Evolutionary conservation across 2,329 filamentous ascomycete species (phyloP).

Genomic region (Xylogone sp.): DNA sequence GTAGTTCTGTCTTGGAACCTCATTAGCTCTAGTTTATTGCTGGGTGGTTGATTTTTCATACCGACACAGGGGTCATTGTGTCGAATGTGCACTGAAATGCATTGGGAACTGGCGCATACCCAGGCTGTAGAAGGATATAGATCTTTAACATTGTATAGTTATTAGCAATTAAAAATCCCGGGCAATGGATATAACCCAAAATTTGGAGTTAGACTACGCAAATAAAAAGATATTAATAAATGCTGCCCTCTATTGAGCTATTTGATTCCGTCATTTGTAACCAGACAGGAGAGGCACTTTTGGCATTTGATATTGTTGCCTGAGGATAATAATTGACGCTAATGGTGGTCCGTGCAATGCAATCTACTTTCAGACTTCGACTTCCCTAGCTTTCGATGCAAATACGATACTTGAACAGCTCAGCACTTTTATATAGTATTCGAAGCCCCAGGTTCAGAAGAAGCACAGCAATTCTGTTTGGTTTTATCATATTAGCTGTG

Average conservation of each 20-base stretch:
- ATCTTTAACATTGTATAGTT: constrained; percentile 10
- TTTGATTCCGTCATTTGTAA: too few species aligned
- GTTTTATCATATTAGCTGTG: background rate
- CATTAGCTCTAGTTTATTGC: too few species aligned
- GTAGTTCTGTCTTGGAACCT: too few species aligned
- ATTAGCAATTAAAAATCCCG: background rate
- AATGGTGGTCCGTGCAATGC: background rate
- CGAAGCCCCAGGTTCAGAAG: background rate
- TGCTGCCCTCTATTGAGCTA: too few species aligned
- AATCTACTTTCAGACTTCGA: background rate
- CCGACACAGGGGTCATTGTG: too few species aligned
- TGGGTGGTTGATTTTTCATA: too few species aligned
- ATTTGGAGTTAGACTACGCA: background rate
- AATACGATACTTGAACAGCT: background rate
- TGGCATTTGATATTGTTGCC: background rate
- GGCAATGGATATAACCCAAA: background rate
- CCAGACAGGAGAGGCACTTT: too few species aligned
- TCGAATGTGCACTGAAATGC: constrained; percentile 7
- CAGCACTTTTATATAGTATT: background rate
- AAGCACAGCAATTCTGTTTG: background rate
- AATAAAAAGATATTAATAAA: too few species aligned
- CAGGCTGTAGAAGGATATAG: constrained; percentile 22
- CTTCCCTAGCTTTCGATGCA: background rate
- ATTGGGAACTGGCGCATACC: constrained; percentile 25
- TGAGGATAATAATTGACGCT: background rate